Conservation (phyloP, 148 eudicot species). For the Chenopodium formosanum region DNA sequence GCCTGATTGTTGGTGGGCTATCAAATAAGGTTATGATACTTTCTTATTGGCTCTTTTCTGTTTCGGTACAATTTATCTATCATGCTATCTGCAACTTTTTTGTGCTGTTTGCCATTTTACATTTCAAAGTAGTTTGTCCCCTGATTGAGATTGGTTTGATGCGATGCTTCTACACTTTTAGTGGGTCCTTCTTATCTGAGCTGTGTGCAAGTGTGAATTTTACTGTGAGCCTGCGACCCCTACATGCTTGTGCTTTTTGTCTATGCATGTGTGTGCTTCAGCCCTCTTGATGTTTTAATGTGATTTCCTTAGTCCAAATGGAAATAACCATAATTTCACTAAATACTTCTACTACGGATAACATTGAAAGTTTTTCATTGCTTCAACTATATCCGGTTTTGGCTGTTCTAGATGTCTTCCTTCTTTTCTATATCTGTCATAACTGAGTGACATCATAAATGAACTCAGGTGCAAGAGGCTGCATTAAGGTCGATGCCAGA, state of each 20-base stretch:
- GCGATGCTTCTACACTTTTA: not conserved
- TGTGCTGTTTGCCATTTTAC: not conserved
- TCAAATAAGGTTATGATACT: constrained; percentile 60
- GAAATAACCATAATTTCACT: not conserved
- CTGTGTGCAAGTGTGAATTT: not conserved
- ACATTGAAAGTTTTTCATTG: not conserved
- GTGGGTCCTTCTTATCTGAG: constrained; percentile 4
- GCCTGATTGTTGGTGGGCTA: constrained; percentile 79
- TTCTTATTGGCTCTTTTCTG: constrained; percentile 1
- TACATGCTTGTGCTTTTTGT: not conserved
- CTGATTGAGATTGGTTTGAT: not conserved
- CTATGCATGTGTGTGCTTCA: not conserved
- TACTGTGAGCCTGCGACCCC: not conserved
- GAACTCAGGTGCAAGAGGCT: constrained; percentile 73
- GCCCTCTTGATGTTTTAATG: not conserved
- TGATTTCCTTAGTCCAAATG: not conserved
- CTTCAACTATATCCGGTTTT: not conserved
- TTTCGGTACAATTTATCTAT: not conserved
- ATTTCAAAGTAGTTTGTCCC: not conserved
- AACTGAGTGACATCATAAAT: constrained; percentile 7
- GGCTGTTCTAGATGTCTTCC: not conserved
- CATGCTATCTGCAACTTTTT: not conserved
- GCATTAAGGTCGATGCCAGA: constrained; percentile 88
- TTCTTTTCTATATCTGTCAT: not conserved
- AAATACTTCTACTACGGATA: not conserved